Evolutionary conservation across 2,329 filamentous ascomycete genomes (phyloP).

Genomic region (Hypoxylon rubiginosum): DNA sequence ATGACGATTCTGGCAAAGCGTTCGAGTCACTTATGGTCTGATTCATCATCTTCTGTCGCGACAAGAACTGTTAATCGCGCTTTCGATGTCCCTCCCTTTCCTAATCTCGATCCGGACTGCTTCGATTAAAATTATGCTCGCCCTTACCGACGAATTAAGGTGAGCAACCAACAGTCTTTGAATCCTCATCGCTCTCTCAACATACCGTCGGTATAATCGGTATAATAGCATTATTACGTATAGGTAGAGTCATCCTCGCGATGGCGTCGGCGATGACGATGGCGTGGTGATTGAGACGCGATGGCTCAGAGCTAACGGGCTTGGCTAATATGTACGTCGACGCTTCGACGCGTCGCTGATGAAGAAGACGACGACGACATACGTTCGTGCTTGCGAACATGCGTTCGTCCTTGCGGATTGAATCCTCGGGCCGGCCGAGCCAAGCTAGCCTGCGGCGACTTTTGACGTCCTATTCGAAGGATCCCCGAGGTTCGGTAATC

Average conservation of each 20-base stretch:
- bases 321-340: background rate
- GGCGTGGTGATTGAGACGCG: background rate
- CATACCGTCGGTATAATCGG: background rate
- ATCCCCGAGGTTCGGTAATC: constrained; percentile 1
- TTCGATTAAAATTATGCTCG: background rate
- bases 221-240: background rate
- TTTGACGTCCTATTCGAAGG: constrained; percentile 3
- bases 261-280: background rate
- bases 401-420: background rate
- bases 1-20: background rate
- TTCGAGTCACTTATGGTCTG: background rate
- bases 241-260: background rate
- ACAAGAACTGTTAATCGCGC: background rate
- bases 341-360: background rate
- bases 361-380: background rate
- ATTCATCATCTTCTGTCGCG: background rate
- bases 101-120: background rate
- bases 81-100: background rate
- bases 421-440: background rate
- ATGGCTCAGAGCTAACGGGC: background rate
- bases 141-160: background rate
- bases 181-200: too few species aligned
- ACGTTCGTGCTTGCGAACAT: background rate
- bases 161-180: background rate
- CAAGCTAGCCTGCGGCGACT: background rate